Evolutionary conservation across 2,329 filamentous ascomycete species (phyloP).

Genomic region (Alternaria arbusti): DNA sequence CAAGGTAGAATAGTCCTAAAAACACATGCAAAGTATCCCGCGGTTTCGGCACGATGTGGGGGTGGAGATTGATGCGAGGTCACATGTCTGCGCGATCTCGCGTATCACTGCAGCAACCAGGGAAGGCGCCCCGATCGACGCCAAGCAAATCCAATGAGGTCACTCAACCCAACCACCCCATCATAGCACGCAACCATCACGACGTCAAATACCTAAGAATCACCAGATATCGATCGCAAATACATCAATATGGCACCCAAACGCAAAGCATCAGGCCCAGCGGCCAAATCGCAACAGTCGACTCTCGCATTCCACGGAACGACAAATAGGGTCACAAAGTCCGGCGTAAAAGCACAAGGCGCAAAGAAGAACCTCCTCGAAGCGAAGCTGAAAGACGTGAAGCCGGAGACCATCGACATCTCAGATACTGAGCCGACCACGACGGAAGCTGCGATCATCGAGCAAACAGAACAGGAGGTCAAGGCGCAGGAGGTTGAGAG

Average conservation of each 20-base stretch:
- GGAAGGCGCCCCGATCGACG: slow-evolving; percentile 16
- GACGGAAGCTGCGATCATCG: slow-evolving; percentile 47
- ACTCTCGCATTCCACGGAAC: slow-evolving; percentile 68
- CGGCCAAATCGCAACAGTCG: slow-evolving; percentile 61
- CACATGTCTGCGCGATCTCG: slow-evolving; percentile 36
- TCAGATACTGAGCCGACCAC: slow-evolving; percentile 44
- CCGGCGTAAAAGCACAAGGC: slow-evolving; percentile 46
- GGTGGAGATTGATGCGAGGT: slow-evolving; percentile 13
- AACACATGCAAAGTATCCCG: slow-evolving; percentile 1
- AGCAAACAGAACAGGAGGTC: slow-evolving; percentile 47
- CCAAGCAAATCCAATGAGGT: slow-evolving; percentile 36
- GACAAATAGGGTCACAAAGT: slow-evolving; percentile 65
- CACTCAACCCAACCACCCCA: slow-evolving; percentile 26
- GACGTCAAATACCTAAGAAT: not conserved
- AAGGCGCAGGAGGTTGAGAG: slow-evolving; percentile 28
- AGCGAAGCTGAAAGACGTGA: slow-evolving; percentile 35
- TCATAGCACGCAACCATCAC: slow-evolving; percentile 10
- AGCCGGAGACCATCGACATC: slow-evolving; percentile 27
- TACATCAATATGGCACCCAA: slow-evolving; percentile 53
- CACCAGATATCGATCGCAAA: slow-evolving; percentile 1
- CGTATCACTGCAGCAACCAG: slow-evolving; percentile 35
- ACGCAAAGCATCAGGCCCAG: slow-evolving; percentile 48
- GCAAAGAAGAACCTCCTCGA: slow-evolving; percentile 51
- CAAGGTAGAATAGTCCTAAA: not conserved
- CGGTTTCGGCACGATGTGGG: slow-evolving; percentile 4